Evolutionary conservation across 2,329 filamentous ascomycete genomes (phyloP), one percentile per base, ranked within the genome.

Genomic region (Talaromyces sp.): DNA sequence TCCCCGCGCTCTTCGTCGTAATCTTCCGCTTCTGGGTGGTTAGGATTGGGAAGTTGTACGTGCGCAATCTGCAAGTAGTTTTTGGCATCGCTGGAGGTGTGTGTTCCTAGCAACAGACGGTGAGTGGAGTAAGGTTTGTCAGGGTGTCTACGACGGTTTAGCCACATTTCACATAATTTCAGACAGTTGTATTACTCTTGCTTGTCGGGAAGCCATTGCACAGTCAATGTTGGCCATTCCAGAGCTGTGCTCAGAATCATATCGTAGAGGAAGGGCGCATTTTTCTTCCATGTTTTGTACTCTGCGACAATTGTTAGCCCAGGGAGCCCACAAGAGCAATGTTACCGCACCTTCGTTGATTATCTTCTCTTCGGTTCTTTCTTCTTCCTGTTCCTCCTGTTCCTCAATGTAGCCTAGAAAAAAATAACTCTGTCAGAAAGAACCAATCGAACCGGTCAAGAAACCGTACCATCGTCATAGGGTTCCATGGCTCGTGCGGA

Each of bases 221-320:
- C 92, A 27, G 94, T 97, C 64, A 99, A 85, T 3, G 94, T 97
- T 14, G 94, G 94, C 94, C 94, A 99, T 72, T 96, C 92, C 61
- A 99, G 81, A 46, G 95, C 95, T 65, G 91, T 96, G 69, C 92
- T 92, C 65, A 97, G 83, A 66, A 99, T 94, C 86, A 97, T 91
- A 75, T 99, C 94, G 76, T 99, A 99, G 68, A 99, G 88, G 72
- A 97, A 97, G 3, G 94, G 92, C 65, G 90, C 91, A 78, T 99
- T 99, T 82, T 99, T 99, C 83, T 99, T 99, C 94, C 94, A 99
- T 66, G 93, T 97, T 77, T 99, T 99, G 85, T 99, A 99, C 75
- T 99, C 94, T 92, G 68, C 46, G 38, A 48, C 10, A 50, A 11
- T 26, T 27, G 57, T 63, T 51, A 60, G 54, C 56, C 32, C 29